A percentile compares a stretch with the other conserved stretches of the same genome.
Conservation (phyloP, 1,284 basidiomycete genomes). For the Moesziomyces globuligerus region DNA sequence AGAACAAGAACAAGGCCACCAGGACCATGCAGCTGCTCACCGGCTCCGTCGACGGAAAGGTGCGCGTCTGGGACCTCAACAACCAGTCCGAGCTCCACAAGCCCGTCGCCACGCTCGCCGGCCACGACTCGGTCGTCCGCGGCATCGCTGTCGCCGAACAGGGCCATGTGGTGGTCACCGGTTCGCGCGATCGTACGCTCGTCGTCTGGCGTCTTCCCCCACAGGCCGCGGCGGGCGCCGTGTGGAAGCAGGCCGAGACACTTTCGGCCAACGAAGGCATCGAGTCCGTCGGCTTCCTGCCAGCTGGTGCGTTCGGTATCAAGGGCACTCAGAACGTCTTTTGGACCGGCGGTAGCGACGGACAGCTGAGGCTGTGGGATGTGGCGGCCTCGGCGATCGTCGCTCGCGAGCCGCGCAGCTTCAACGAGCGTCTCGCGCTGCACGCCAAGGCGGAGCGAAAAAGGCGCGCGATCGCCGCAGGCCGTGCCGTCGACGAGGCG, state of each 20-base stretch:
- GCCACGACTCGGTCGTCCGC: slow-evolving; percentile 63
- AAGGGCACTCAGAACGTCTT: slow-evolving; percentile 22
- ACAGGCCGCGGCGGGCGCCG: slow-evolving; percentile 3
- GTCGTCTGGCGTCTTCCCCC: slow-evolving; percentile 46
- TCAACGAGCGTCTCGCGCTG: slow-evolving; percentile 27
- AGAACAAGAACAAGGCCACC: slow-evolving; percentile 8
- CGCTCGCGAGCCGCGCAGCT: slow-evolving; percentile 20
- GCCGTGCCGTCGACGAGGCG: slow-evolving; percentile 5
- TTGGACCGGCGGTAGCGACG: slow-evolving; percentile 58
- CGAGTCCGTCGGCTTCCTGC: slow-evolving; percentile 58
- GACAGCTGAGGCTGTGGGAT: slow-evolving; percentile 57
- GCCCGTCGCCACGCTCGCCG: slow-evolving; percentile 46
- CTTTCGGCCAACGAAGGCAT: slow-evolving; percentile 59
- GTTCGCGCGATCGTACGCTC: slow-evolving; percentile 58
- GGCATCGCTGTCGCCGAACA: slow-evolving; percentile 54
- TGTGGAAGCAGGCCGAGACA: slow-evolving; percentile 58
- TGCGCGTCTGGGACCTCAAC: slow-evolving; percentile 64
- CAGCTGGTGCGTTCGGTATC: slow-evolving; percentile 72
- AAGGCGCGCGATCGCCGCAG: slow-evolving; percentile 8
- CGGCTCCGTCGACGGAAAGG: slow-evolving; percentile 74
- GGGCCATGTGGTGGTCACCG: slow-evolving; percentile 52
- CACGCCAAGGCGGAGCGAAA: slow-evolving; percentile 6
- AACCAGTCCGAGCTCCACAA: slow-evolving; percentile 43
- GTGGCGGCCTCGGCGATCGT: slow-evolving; percentile 34
- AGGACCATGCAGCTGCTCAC: slow-evolving; percentile 82